Percentiles rank a stretch among this genome's conserved stretches.
Conservation (phyloP, 768 basidiomycete genomes). For the Lentinus tigrinus region DNA sequence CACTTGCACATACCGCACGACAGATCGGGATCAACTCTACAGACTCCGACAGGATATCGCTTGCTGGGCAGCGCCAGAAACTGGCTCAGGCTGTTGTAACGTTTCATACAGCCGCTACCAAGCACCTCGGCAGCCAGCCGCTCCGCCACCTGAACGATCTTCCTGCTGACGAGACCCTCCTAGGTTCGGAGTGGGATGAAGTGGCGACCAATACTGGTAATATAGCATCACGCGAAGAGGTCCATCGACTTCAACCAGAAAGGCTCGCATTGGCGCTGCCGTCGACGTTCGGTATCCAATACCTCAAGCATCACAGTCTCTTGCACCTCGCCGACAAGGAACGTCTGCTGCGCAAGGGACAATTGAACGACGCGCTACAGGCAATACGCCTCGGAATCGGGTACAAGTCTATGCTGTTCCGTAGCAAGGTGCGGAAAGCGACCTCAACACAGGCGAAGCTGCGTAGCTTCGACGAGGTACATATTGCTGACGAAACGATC, state of each 20-base stretch:
- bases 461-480: not conserved
- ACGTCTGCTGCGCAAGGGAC: not conserved
- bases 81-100: not conserved
- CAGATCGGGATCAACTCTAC: not conserved
- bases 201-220: not conserved
- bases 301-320: not conserved
- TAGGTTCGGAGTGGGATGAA: not conserved
- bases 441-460: not conserved
- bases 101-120: not conserved
- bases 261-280: not conserved
- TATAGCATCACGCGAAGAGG: too few species aligned
- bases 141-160: not conserved
- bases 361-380: not conserved
- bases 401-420: not conserved
- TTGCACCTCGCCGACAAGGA: not conserved
- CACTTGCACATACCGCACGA: not conserved
- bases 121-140: too few species aligned
- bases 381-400: not conserved
- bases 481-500: not conserved
- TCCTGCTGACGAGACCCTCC: not conserved
- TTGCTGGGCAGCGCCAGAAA: not conserved
- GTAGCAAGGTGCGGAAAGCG: not conserved
- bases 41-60: not conserved
- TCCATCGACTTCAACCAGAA: not conserved
- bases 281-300: not conserved